Percentiles rank a stretch among this genome's conserved stretches.
These are phyloP conservation scores for Sphaerulina musiva DNA, from an alignment of 2,329 filamentous ascomycete species.

Conservation along the genomic window DNA sequence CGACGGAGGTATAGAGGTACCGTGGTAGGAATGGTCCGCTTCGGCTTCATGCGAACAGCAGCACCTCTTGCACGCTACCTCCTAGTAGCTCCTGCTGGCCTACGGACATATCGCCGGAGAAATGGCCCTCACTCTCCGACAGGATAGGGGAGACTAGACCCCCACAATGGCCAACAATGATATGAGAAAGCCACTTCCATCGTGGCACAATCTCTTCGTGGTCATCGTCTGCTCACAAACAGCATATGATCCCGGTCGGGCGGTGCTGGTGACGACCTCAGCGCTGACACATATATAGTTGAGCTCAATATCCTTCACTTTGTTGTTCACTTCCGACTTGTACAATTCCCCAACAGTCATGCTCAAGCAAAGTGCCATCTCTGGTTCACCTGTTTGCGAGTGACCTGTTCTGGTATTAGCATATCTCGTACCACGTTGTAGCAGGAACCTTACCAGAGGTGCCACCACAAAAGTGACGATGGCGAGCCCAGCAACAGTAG, in stretches of 20 bases:
- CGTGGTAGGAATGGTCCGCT: neutral
- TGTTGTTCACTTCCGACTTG: neutral
- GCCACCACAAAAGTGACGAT: conserved; percentile 70
- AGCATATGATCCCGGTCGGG: neutral
- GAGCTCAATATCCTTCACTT: neutral
- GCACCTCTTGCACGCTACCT: neutral
- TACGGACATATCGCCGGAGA: neutral
- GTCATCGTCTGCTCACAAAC: neutral
- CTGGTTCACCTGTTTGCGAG: conserved; percentile 61
- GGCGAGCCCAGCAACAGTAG: conserved; percentile 73
- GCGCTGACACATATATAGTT: too few species aligned
- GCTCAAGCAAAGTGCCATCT: conserved; percentile 48
- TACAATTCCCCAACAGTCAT: too few species aligned
- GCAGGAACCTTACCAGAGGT: conserved; percentile 64
- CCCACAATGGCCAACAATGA: neutral
- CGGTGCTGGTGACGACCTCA: neutral
- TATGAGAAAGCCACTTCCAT: too few species aligned
- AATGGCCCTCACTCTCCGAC: neutral
- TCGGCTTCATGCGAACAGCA: neutral
- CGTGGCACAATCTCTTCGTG: neutral
- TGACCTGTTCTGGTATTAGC: conserved; percentile 37
- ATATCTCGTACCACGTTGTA: neutral
- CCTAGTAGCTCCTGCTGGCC: neutral
- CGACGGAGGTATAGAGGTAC: too few species aligned
- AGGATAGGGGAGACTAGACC: neutral